Evolutionary conservation across 2,329 filamentous ascomycete genomes (phyloP), one percentile per base, ranked within the genome.

Genomic region (Aspergillaceae sp.): DNA sequence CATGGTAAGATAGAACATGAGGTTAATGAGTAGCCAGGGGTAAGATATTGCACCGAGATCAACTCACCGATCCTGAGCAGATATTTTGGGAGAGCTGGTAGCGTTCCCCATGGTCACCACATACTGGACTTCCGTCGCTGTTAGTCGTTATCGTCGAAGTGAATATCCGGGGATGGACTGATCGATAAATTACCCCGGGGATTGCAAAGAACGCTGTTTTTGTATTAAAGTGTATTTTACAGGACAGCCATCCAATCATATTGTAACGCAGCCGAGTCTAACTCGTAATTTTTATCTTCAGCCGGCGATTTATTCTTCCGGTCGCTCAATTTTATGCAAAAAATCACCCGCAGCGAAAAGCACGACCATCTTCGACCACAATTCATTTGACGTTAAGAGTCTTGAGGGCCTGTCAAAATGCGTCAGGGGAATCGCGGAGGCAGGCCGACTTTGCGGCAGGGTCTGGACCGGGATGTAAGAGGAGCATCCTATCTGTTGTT

Each of bases 1-100:
- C 29, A 37, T 34, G 3, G 40, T 19, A 42, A 45, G 40, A 53
- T 43, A 53, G 49, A 9, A 27, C 4, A 36, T 30, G 8, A 7
- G 32, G 27, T 8, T 4, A 9, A 19, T 26, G 5, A 19, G 19
- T 19, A 19, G 19, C 19, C 19, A 19, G 19, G 19, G 19, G 19
- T 19, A 19, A 19, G 11, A 28, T 3, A 26, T 3, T 27, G 3
- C 26, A 38, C 29, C 27, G n/a, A 29, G 32, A 10, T 7, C 26
- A 10, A 66, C 79, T 58, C 64, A 94, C 90, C 88, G 89, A 72
- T 97, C 91, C 73, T 96, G 90, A 59, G 80, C 77, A 32, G 83
- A 83, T 50, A 86, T 79, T 66, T 81, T 85, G 60, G 79, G 75
- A 46, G 77, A 70, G 65, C 80, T 84, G 57, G 69, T 69, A 43